phyloP scores from a whole-genome alignment of 2,329 filamentous ascomycete species.

The Phyllosticta paracitricarpa region DNA sequence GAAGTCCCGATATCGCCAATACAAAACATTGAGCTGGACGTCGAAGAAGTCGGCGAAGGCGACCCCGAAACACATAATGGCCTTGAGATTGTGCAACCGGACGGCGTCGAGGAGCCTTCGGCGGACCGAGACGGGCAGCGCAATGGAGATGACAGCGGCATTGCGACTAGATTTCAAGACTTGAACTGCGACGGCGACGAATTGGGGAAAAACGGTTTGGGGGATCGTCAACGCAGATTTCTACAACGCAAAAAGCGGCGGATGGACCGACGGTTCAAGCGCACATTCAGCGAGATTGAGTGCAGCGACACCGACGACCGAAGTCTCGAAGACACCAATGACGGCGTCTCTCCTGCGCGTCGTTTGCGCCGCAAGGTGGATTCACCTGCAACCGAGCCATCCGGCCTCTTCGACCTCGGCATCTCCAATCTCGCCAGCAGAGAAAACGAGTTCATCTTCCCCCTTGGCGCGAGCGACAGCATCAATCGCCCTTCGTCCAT shows the following conservation, averaged over 20 bases:
- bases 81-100: slow-evolving; percentile 34
- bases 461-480: slow-evolving; percentile 8
- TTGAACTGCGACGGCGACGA: slow-evolving; percentile 27
- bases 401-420: slow-evolving; percentile 27
- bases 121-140: slow-evolving; percentile 23
- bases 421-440: slow-evolving; percentile 27
- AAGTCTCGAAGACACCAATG: slow-evolving; percentile 29
- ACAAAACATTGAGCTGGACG: slow-evolving; percentile 27
- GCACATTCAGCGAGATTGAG: slow-evolving; percentile 36
- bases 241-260: slow-evolving; percentile 30
- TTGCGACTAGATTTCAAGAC: slow-evolving; percentile 24
- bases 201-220: slow-evolving; percentile 14
- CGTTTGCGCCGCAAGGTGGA: slow-evolving; percentile 34
- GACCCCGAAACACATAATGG: slow-evolving; percentile 29
- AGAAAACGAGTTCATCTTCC: slow-evolving; percentile 24
- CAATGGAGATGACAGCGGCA: slow-evolving; percentile 20
- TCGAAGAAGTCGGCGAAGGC: slow-evolving; percentile 33
- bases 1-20: slow-evolving; percentile 11
- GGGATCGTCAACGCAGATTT: slow-evolving; percentile 12
- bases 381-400: slow-evolving; percentile 25
- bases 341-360: slow-evolving; percentile 28
- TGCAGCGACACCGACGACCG: slow-evolving; percentile 35
- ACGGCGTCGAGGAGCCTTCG: slow-evolving; percentile 34
- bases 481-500: slow-evolving; percentile 25
- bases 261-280: slow-evolving; percentile 35